Percentiles rank a stretch among this genome's conserved stretches.
Evolutionary conservation across 1,139 yeast species (phyloP).

Genomic region (Kazachstania sp.): DNA sequence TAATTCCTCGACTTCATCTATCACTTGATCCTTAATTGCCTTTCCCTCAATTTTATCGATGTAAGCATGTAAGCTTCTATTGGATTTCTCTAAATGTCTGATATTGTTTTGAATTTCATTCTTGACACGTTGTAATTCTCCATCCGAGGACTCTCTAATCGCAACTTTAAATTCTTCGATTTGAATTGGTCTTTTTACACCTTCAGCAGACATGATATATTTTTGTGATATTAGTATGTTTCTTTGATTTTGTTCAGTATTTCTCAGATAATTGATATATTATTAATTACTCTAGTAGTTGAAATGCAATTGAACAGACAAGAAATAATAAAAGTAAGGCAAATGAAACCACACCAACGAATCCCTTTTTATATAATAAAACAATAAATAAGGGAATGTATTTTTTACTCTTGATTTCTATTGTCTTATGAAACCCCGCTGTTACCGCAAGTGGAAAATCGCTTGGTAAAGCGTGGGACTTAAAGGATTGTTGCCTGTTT

Average conservation of each 20-base stretch:
- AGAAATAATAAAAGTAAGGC: too few species aligned
- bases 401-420: too few species aligned
- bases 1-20: slow-evolving; percentile 18
- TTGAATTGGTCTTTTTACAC: slow-evolving; percentile 32
- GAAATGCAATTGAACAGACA: too few species aligned
- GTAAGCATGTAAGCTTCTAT: slow-evolving; percentile 28
- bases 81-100: slow-evolving; percentile 32
- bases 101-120: slow-evolving; percentile 30
- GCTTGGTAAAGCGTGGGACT: too few species aligned
- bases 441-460: too few species aligned
- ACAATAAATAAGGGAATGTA: too few species aligned
- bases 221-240: neutral
- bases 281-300: too few species aligned
- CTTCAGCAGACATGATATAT: slow-evolving; percentile 16
- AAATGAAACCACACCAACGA: too few species aligned
- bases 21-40: slow-evolving; percentile 11
- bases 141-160: slow-evolving; percentile 30
- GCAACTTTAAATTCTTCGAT: slow-evolving; percentile 34
- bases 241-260: neutral
- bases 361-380: too few species aligned
- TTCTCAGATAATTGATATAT: neutral
- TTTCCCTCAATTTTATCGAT: slow-evolving; percentile 26
- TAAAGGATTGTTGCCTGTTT: too few species aligned
- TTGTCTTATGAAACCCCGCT: too few species aligned
- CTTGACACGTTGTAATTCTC: slow-evolving; percentile 26